These are phyloP conservation scores for Colletotrichum lindemuthianum DNA, from an alignment of 2,329 filamentous ascomycete genomes.

Conservation along the genomic window DNA sequence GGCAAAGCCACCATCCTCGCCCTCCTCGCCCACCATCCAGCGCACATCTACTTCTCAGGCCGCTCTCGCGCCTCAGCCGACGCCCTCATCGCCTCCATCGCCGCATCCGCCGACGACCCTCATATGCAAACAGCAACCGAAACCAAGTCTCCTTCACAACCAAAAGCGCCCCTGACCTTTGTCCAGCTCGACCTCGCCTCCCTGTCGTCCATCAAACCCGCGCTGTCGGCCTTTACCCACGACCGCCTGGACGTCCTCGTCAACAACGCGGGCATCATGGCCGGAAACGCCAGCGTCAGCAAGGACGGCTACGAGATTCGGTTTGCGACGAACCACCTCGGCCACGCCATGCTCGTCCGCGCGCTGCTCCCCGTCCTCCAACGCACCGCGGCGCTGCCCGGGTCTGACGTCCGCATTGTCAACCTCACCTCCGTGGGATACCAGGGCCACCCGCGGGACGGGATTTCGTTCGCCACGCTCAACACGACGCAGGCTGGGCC, in stretches of 20 bases:
- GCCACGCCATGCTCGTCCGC: constrained; percentile 38
- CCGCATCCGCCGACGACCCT: neutral
- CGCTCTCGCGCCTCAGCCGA: constrained; percentile 55
- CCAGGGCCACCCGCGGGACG: constrained; percentile 16
- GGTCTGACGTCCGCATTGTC: constrained; percentile 25
- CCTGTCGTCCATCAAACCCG: constrained; percentile 53
- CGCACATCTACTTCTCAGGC: constrained; percentile 64
- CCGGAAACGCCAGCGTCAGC: constrained; percentile 19
- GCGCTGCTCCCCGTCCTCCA: constrained; percentile 38
- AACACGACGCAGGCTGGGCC: constrained; percentile 11
- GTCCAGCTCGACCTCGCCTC: constrained; percentile 61
- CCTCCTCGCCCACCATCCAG: constrained; percentile 52
- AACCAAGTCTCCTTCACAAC: neutral
- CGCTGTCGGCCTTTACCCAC: constrained; percentile 34
- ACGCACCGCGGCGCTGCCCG: constrained; percentile 15
- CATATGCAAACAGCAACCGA: neutral
- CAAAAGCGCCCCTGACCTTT: constrained; percentile 39
- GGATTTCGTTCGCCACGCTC: constrained; percentile 21
- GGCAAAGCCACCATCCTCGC: constrained; percentile 27
- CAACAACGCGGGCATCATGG: constrained; percentile 43
- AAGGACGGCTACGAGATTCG: constrained; percentile 41
- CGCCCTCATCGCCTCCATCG: constrained; percentile 51
- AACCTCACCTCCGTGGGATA: constrained; percentile 37
- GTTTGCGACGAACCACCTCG: constrained; percentile 40
- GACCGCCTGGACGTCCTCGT: constrained; percentile 53